Evolutionary conservation across 2,329 filamentous ascomycete species (phyloP).

Genomic region (Chrysoporthe cubensis): DNA sequence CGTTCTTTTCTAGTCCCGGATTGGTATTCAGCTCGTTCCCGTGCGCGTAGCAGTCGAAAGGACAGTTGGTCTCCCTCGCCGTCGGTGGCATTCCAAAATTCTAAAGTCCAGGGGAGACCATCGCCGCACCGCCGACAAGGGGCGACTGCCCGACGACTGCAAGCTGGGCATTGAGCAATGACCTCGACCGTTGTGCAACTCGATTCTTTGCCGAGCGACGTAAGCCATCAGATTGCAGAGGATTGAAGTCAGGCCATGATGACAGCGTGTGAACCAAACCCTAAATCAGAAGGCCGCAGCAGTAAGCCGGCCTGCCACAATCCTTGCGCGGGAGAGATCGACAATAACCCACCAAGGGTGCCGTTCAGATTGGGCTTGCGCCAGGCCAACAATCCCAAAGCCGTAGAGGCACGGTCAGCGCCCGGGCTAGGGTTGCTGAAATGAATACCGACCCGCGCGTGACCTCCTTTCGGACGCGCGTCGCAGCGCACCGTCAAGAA

Average conservation of each 20-base stretch:
- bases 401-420: not conserved
- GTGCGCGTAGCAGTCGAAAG: not conserved
- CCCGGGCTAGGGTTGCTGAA: not conserved
- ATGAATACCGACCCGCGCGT: not conserved
- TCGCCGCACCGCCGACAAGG: not conserved
- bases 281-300: not conserved
- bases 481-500: not conserved
- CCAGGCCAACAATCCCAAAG: not conserved
- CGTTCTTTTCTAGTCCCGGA: slow-evolving; percentile 9
- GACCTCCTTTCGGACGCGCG: not conserved
- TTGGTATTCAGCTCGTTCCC: slow-evolving; percentile 17
- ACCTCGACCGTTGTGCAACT: not conserved
- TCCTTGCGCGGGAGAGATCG: not conserved
- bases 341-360: not conserved
- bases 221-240: slow-evolving; percentile 11
- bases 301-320: not conserved
- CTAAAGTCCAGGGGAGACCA: not conserved
- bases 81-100: not conserved
- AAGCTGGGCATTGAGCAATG: not conserved
- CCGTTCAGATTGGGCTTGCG: not conserved
- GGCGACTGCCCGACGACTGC: not conserved
- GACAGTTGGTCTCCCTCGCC: not conserved
- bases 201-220: not conserved
- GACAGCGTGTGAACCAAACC: not conserved
- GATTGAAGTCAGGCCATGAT: slow-evolving; percentile 23